Evolutionary conservation across 2,329 filamentous ascomycete species (phyloP), one percentile per base, ranked within the genome.

Genomic region (Trichoderma sp.): DNA sequence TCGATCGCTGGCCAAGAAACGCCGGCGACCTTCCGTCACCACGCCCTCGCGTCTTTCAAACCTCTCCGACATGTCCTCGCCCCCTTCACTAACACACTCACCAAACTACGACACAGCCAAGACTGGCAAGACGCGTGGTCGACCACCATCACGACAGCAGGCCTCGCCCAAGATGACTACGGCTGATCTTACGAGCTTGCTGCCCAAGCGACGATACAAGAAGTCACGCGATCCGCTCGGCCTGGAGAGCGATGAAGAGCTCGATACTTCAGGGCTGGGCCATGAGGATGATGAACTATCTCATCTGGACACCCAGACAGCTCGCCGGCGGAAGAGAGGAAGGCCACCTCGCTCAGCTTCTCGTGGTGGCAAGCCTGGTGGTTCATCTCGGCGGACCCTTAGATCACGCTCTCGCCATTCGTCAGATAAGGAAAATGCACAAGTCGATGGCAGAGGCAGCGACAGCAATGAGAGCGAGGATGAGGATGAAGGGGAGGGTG

Each of bases 31-130:
- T 6, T 82, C 82, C 2, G 73, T 79, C 15, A 79, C 78, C 15
- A 84, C 83, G 1, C 82, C 83, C 7, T 72, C 79, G 21, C 78
- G 78, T 8, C 78, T 82, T 28, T 83, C 83, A 58, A 80, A 83
- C 73, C 74, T 82, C n/a, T 89, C 87, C 0, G 85, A 89, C 60
- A 81, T 88, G 12, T 91, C 90, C 2, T 91, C 89, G 3, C 90
- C 89, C 0, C 90, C 90, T 0, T 91, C 90, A 0, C 82, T 92
- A 4, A 92, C 89, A 4, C 89, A 91, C 76, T 92, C 90, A 0
- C 90, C 90, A 36, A 91, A 91, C 75, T 85, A 83, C 73, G 79
- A 80, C 1, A 74, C 75, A 18, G 71, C 73, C 14, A 78, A 74
- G 61, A 74, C 75, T 24, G 74, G 73, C 62, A 74, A 82, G 73